Evolutionary conservation across 805 yeast species (phyloP).

Genomic region (Barnettozyma sp.): DNA sequence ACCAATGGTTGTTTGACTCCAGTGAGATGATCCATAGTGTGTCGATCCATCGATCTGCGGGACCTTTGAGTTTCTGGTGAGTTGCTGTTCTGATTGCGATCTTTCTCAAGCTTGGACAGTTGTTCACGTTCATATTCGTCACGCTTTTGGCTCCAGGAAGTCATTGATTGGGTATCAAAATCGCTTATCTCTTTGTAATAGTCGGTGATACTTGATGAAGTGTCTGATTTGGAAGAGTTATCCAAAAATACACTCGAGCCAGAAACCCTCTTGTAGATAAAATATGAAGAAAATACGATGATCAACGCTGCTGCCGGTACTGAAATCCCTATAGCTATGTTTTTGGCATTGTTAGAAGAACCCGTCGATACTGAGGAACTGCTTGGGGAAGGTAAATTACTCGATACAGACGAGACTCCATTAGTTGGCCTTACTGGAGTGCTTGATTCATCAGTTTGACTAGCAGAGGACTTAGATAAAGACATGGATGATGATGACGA

Average conservation of each 20-base stretch:
- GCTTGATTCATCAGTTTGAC: not conserved
- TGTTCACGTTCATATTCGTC: constrained; percentile 16
- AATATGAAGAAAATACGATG: constrained; percentile 10
- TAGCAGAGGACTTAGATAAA: not conserved
- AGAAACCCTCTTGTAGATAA: constrained; percentile 13
- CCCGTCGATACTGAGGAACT: not conserved
- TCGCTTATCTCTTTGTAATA: constrained; percentile 18
- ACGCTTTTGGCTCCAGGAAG: constrained; percentile 22
- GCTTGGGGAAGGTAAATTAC: too few relatives aligned
- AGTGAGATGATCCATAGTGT: constrained; percentile 8
- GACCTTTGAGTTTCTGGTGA: not conserved
- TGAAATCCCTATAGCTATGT: constrained; percentile 22
- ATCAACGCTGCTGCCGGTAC: constrained; percentile 17
- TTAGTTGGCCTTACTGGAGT: too few relatives aligned
- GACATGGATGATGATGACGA: not conserved
- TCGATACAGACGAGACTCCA: too few relatives aligned
- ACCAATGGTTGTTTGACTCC: constrained; percentile 2
- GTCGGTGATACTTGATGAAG: constrained; percentile 11
- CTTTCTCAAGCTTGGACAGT: not conserved
- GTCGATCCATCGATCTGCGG: constrained; percentile 8
- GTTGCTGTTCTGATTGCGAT: not conserved
- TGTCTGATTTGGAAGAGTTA: constrained; percentile 9
- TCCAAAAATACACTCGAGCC: not conserved
- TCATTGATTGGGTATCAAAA: constrained; percentile 21
- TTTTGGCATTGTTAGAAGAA: not conserved